A percentile compares a stretch with the other conserved stretches of the same genome.
These are phyloP conservation scores for Andrographis paniculata DNA, from an alignment of 305 asterid genomes.

Conservation along the genomic window DNA sequence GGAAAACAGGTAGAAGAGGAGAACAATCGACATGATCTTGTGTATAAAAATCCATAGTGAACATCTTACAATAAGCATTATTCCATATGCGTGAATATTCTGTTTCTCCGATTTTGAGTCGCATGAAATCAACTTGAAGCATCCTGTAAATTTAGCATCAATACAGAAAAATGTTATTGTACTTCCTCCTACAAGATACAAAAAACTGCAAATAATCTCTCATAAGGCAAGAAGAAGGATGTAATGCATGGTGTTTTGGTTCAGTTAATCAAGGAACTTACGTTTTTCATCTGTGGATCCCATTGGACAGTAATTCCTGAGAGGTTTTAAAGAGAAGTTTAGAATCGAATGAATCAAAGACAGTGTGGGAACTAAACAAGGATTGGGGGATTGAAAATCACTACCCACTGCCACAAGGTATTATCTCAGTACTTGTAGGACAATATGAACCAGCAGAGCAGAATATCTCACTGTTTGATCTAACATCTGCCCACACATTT, in stretches of 20 bases:
- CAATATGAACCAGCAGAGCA: slow-evolving; percentile 88
- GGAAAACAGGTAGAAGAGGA: background rate
- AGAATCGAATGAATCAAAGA: slow-evolving; percentile 5
- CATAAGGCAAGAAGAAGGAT: background rate
- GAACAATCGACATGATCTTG: background rate
- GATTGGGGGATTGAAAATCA: slow-evolving; percentile 19
- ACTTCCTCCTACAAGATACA: slow-evolving; percentile 5
- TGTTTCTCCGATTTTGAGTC: slow-evolving; percentile 58
- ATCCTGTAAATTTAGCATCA: slow-evolving; percentile 39
- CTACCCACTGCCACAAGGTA: slow-evolving; percentile 73
- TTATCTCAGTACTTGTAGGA: slow-evolving; percentile 53
- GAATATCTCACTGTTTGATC: slow-evolving; percentile 47
- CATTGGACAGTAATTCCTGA: slow-evolving; percentile 84
- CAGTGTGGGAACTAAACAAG: background rate
- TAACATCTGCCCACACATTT: slow-evolving; percentile 73
- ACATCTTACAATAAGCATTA: slow-evolving; percentile 22
- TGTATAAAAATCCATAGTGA: background rate
- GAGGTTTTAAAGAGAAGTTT: slow-evolving; percentile 15
- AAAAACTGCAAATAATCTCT: background rate
- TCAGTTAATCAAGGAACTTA: slow-evolving; percentile 38
- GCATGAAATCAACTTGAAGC: slow-evolving; percentile 78
- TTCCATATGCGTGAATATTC: slow-evolving; percentile 90
- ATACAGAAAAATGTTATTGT: slow-evolving; percentile 2
- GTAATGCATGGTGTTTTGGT: background rate
- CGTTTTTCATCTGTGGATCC: slow-evolving; percentile 79